A percentile compares a stretch with the other conserved stretches of the same genome.
phyloP scores from a whole-genome alignment of 768 basidiomycete species.

The Baorangia bicolor region DNA sequence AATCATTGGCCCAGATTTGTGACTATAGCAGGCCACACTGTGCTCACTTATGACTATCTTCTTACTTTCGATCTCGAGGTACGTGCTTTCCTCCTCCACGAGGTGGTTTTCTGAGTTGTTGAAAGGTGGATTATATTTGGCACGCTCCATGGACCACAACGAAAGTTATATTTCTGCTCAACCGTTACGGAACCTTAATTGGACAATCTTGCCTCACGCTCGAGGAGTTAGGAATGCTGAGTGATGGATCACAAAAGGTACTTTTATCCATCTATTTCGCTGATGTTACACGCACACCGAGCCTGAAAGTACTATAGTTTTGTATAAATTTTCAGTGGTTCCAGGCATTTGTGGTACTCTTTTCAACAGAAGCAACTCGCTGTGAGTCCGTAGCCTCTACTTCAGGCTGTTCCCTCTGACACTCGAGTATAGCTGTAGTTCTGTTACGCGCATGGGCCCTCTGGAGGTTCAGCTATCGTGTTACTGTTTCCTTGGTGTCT shows the following conservation, averaged over 20 bases:
- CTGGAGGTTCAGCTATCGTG: constrained; percentile 10
- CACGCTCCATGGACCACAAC: constrained; percentile 7
- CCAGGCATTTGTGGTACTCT: neutral
- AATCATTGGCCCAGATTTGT: neutral
- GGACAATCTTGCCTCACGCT: constrained; percentile 9
- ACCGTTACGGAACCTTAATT: constrained; percentile 17
- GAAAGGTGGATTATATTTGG: constrained; percentile 12
- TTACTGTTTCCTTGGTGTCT: constrained; percentile 3
- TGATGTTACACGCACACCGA: neutral
- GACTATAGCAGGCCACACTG: constrained; percentile 3
- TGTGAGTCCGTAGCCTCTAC: constrained; percentile 1
- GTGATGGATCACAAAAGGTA: constrained; percentile 12
- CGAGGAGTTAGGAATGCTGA: constrained; percentile 15
- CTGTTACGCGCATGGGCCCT: constrained; percentile 21
- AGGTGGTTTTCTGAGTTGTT: neutral
- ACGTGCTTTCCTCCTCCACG: neutral
- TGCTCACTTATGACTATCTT: constrained; percentile 17
- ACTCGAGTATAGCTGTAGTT: constrained; percentile 9
- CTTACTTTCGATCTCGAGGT: constrained; percentile 20
- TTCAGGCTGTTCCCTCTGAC: neutral
- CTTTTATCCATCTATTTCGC: neutral
- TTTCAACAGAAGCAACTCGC: constrained; percentile 14
- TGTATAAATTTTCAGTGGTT: constrained; percentile 5
- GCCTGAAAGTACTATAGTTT: constrained; percentile 3
- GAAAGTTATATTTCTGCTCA: constrained; percentile 19